Conservation (phyloP, 768 basidiomycete species). For the Tremella mesenterica region DNA sequence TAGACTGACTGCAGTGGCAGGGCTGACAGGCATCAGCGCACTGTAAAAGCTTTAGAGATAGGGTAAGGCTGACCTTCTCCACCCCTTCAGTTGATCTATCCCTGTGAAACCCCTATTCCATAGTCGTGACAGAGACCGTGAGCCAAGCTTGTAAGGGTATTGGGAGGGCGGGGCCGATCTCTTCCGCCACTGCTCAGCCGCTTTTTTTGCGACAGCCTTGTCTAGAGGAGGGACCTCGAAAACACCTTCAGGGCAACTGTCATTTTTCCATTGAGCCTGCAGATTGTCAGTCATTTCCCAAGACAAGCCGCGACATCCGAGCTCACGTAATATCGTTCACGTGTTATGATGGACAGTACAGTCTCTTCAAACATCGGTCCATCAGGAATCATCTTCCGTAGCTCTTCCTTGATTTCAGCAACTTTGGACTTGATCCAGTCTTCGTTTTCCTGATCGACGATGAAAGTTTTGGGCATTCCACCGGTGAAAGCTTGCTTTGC, state of each 20-base stretch:
- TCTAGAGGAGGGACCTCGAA: constrained; percentile 32
- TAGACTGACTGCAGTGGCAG: constrained; percentile 11
- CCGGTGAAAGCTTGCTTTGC: constrained; percentile 37
- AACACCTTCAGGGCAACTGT: constrained; percentile 27
- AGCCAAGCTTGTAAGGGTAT: constrained; percentile 27
- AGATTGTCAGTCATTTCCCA: not conserved
- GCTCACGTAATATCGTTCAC: constrained; percentile 34
- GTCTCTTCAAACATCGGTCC: constrained; percentile 32
- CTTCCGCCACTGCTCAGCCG: constrained; percentile 20
- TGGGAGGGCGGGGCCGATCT: constrained; percentile 14
- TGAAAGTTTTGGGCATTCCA: constrained; percentile 38
- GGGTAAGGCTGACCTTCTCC: constrained; percentile 20
- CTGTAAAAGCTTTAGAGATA: not conserved
- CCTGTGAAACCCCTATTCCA: constrained; percentile 29
- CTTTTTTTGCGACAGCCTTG: constrained; percentile 10
- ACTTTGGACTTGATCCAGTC: constrained; percentile 26
- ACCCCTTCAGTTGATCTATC: constrained; percentile 31
- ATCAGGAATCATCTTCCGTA: constrained; percentile 26
- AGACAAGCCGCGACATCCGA: not conserved
- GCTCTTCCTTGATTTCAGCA: constrained; percentile 24
- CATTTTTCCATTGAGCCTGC: constrained; percentile 41
- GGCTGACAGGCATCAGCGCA: constrained; percentile 7
- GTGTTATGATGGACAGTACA: constrained; percentile 27
- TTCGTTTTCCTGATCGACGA: constrained; percentile 28
- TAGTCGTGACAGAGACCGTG: constrained; percentile 21